Evolutionary conservation across 352 stramenopile species (phyloP), one percentile per base, ranked within the genome.

Genomic region (Peronospora belbahrii): DNA sequence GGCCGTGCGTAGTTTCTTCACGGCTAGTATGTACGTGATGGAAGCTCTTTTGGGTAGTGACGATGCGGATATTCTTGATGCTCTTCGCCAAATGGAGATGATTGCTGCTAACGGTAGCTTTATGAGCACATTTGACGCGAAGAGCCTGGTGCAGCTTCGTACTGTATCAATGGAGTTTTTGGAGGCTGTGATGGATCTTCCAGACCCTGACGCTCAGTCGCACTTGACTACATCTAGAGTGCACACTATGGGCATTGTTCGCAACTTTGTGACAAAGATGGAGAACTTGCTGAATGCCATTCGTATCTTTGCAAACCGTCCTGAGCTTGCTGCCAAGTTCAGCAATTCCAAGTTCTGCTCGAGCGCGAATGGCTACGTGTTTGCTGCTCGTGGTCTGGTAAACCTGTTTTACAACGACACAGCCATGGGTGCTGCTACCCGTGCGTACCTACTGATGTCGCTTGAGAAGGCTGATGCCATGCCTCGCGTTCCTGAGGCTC

Each of bases 221-320:
- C 69, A 79, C 42, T 20, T 75, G 25, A 70, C 66, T 7, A 66
- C 59, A 0, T 80, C 75, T 14, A 64, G 71, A 15, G 74, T 81
- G 14, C 76, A 88, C 59, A 78, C 71, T 4, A 85, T 88, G 74
- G 73, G 73, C 18, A 62, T 84, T 25, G 69, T 88, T 11, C 67
- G 73, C 18, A 85, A 88, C 45, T 88, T 88, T 45, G 71, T 85
- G 22, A 79, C 67, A 0, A 85, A 84, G 50, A 83, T 84, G 70
- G 69, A 85, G 42, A 74, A 69, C 37, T 17, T 88, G 15, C 54
- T 88, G 3, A 83, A 84, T 27, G 60, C 69, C 9, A 64, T 80
- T 19, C 70, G 65, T 11, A 70, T 78, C 11, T 75, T 85, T 39
- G 59, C 62, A 1, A 76, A 77, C 38, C 55, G 59, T 14, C 70